Base-by-base conservation (phyloP, 805 yeast genomes). In the Yamadazyma sp. region DNA sequence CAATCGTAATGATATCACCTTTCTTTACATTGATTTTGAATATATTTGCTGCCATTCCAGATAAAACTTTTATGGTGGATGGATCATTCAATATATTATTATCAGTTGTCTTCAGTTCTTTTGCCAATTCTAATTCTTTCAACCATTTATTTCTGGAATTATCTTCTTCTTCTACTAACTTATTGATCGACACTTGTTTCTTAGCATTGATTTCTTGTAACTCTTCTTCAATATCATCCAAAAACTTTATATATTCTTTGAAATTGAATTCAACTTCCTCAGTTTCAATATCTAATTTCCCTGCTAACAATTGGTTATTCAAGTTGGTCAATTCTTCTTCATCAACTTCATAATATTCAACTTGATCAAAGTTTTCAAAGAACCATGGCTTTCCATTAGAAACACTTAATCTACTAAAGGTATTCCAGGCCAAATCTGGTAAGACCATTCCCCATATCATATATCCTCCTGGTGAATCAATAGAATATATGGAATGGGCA, bases 381-480 rank as follows among this genome's bases (percentile, higher is more conserved):
- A 58, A 52, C 64, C 64, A 60, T 7, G 65, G 64, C 8, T 43
- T 43, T 8, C 45, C 45, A 7, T 36, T 16, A 26, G 24, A 27
- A 19, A 36, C 40, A 5, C 38, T 41, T 11, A 53, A 33, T 35
- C 59, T 49, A 7, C 55, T 42, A 36, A 60, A 60, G 1, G 65
- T 57, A 31, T 58, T 56, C 65, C 65, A 60, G 29, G 53, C 52
- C 33, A 50, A 45, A 35, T 49, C 52, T 14, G 45, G 93, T 55
- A 98, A 78, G 37, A 97, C 98, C 47, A 88, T 88, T 47, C 38
- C 45, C 45, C 45, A 41, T 12, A 91, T 74, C 68, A 89, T 97
- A 63, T 91, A 91, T 22, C 98, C 98, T 64, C 98, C 98, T 31
- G 98, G 98, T 18, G 96, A 86, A 46, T 86, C 93, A 87, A 91